A percentile compares a stretch with the other conserved stretches of the same genome.
These are phyloP conservation scores for Meyerozyma carpophila DNA, from an alignment of 1,139 yeast genomes.

Conservation along the genomic window DNA sequence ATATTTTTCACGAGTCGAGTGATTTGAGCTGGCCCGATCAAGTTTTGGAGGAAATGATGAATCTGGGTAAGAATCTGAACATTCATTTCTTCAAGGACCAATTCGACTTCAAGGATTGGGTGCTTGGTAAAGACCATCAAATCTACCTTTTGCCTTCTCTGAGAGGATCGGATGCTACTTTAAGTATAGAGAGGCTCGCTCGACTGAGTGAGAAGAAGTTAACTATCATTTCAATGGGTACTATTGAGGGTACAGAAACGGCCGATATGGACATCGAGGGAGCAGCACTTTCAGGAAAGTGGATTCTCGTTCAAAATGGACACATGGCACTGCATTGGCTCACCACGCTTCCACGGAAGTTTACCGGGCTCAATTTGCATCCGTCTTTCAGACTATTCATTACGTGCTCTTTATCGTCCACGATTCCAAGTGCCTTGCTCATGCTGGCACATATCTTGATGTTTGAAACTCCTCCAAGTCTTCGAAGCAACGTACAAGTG, in stretches of 20 bases:
- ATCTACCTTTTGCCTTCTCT: conserved; percentile 51
- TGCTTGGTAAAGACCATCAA: background rate
- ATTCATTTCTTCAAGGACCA: background rate
- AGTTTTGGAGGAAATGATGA: background rate
- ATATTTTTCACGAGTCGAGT: background rate
- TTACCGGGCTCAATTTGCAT: conserved; percentile 20
- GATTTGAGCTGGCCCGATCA: background rate
- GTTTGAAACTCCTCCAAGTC: conserved; percentile 59
- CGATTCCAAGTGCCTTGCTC: conserved; percentile 53
- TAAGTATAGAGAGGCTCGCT: conserved; percentile 46
- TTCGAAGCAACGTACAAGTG: conserved; percentile 45
- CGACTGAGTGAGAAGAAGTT: conserved; percentile 18
- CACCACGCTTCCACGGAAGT: conserved; percentile 41
- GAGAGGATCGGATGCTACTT: conserved; percentile 65
- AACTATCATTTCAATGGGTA: conserved; percentile 65
- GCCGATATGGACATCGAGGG: conserved; percentile 52
- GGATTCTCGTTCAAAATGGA: conserved; percentile 76
- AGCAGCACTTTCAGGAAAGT: conserved; percentile 44
- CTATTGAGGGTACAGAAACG: conserved; percentile 55
- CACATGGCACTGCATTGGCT: conserved; percentile 71
- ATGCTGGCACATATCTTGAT: conserved; percentile 47
- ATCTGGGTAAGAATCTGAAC: background rate
- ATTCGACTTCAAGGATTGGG: background rate
- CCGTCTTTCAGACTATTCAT: conserved; percentile 48
- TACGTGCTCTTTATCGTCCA: conserved; percentile 49